Evolutionary conservation across 2,329 filamentous ascomycete genomes (phyloP).

Genomic region (Raffaelea ambrosiae): DNA sequence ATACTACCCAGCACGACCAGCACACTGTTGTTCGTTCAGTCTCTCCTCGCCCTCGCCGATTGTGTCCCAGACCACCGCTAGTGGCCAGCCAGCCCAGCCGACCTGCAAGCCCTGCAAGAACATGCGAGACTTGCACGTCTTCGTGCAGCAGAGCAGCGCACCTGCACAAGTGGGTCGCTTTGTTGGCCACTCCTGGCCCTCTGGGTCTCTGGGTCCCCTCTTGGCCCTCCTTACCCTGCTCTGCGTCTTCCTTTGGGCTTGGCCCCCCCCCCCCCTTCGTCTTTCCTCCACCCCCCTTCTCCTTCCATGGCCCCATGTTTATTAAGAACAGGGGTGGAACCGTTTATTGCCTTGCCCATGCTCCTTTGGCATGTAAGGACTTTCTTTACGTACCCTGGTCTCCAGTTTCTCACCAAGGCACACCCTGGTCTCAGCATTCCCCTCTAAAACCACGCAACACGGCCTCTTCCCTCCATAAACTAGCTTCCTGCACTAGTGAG

Average conservation of each 20-base stretch:
- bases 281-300: background rate
- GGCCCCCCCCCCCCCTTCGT: background rate
- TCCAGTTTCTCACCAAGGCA: background rate
- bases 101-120: background rate
- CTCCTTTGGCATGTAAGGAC: constrained; percentile 5
- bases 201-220: background rate
- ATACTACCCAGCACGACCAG: too few relatives aligned
- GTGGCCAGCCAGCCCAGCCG: background rate
- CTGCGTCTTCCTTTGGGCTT: background rate
- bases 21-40: too few relatives aligned
- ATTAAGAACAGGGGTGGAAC: background rate
- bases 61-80: background rate
- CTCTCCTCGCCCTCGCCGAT: constrained; percentile 8
- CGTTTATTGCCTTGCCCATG: constrained; percentile 5
- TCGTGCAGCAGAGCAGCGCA: background rate
- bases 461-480: constrained; percentile 3
- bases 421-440: background rate
- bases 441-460: constrained; percentile 10
- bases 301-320: background rate
- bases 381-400: constrained; percentile 5
- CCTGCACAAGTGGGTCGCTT: background rate
- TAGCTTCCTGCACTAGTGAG: constrained; percentile 4
- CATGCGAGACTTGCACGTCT: background rate
- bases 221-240: background rate
- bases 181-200: background rate